Evolutionary conservation across 1,284 basidiomycete genomes (phyloP).

Genomic region (Athelia sp.): DNA sequence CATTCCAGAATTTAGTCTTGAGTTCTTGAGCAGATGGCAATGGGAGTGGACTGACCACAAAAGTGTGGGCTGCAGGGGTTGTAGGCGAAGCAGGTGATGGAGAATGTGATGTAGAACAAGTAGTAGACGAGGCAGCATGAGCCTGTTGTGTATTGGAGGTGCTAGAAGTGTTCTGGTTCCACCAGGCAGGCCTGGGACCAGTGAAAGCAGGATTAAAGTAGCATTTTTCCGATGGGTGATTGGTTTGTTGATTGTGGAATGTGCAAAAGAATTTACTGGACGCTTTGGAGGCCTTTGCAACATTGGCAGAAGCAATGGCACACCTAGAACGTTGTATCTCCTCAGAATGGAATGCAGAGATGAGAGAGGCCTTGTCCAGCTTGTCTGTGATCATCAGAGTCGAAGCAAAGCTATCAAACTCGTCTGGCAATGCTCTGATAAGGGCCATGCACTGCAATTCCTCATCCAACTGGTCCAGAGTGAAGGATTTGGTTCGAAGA

Average conservation of each 20-base stretch:
- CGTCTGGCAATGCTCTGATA: conserved; percentile 14
- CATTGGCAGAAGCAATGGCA: background rate
- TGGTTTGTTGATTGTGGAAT: background rate
- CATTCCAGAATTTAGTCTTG: conserved; percentile 18
- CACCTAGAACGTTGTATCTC: conserved; percentile 2
- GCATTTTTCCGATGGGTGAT: background rate
- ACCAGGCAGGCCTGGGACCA: background rate
- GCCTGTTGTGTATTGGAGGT: background rate
- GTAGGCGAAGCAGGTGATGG: too few species aligned
- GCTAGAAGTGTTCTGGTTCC: background rate
- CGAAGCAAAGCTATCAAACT: conserved; percentile 12
- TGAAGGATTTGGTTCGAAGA: conserved; percentile 5
- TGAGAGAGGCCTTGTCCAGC: background rate
- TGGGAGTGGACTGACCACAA: conserved; percentile 4
- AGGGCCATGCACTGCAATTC: conserved; percentile 18
- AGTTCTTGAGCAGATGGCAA: background rate
- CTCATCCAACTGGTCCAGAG: conserved; percentile 15
- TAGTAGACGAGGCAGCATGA: background rate
- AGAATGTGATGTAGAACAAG: too few species aligned
- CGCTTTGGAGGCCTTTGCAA: background rate
- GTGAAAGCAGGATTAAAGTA: background rate
- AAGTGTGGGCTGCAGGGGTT: too few species aligned
- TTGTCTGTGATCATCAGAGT: conserved; percentile 12
- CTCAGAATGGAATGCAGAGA: conserved; percentile 6
- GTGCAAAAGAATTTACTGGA: background rate